Conservation (phyloP, 2,329 filamentous ascomycete genomes). For the Diaporthe velutina region DNA sequence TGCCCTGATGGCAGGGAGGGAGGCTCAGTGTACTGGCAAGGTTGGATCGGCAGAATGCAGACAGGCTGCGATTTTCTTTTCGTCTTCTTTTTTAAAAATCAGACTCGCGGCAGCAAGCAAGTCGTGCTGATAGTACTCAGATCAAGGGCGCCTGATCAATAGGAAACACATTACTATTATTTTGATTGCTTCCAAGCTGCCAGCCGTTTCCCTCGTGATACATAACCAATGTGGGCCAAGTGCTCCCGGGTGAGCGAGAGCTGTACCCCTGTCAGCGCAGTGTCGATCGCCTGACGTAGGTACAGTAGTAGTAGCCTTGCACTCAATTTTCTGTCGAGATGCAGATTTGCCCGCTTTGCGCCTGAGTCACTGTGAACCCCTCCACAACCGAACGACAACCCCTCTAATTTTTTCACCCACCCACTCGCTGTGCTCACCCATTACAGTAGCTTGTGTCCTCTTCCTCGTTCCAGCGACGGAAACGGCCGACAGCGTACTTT, state of each 20-base stretch:
- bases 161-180: conserved; percentile 29
- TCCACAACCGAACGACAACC: conserved; percentile 1
- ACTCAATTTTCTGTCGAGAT: conserved; percentile 1
- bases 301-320: background rate
- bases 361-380: conserved; percentile 30
- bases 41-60: conserved; percentile 36
- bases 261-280: conserved; percentile 10
- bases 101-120: conserved; percentile 25
- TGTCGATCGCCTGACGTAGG: conserved; percentile 24
- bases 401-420: background rate
- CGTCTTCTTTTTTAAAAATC: conserved; percentile 9
- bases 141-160: conserved; percentile 21
- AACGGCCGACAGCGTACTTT: background rate
- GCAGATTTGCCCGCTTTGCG: conserved; percentile 24
- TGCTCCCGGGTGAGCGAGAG: background rate
- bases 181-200: background rate
- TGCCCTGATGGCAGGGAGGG: conserved; percentile 1
- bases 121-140: conserved; percentile 4
- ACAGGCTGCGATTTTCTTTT: conserved; percentile 28
- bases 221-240: background rate
- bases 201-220: background rate
- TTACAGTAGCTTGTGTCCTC: conserved; percentile 13
- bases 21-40: conserved; percentile 23
- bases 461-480: conserved; percentile 31
- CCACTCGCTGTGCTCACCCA: background rate